Conservation (phyloP, 331 rosid species). For the Acacia concinna region DNA sequence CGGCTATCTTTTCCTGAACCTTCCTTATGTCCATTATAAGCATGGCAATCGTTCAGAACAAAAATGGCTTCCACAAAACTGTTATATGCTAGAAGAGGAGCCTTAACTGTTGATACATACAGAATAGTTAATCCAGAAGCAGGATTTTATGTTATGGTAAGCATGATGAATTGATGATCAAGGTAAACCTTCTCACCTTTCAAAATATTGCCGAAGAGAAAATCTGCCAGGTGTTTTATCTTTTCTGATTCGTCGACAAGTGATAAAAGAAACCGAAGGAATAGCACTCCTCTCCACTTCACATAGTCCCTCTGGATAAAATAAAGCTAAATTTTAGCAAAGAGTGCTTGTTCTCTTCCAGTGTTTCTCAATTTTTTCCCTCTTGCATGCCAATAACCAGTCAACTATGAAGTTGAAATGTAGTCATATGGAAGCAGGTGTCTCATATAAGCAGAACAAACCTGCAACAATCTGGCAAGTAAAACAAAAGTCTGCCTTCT, state of each 20-base stretch:
- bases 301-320: constrained; percentile 80
- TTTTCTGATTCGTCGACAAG: constrained; percentile 97
- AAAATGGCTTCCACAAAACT: constrained; percentile 92
- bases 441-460: constrained; percentile 26
- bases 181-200: constrained; percentile 59
- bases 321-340: constrained; percentile 21
- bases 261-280: constrained; percentile 89
- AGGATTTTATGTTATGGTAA: constrained; percentile 31
- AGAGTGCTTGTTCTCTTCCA: neutral
- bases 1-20: constrained; percentile 58
- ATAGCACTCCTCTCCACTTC: constrained; percentile 97
- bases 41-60: constrained; percentile 55
- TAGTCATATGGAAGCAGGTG: neutral
- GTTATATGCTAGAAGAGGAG: constrained; percentile 89
- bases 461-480: constrained; percentile 92
- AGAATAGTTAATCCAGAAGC: constrained; percentile 27
- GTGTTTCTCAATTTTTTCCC: neutral
- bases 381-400: neutral
- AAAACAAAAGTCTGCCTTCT: constrained; percentile 93
- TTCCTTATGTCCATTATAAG: constrained; percentile 22
- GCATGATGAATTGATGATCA: constrained; percentile 20
- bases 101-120: constrained; percentile 60
- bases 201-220: constrained; percentile 81
- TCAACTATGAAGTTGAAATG: constrained; percentile 26
- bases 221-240: constrained; percentile 72